Base-by-base conservation (phyloP, 768 basidiomycete species). In the Sarcodon sp. region DNA sequence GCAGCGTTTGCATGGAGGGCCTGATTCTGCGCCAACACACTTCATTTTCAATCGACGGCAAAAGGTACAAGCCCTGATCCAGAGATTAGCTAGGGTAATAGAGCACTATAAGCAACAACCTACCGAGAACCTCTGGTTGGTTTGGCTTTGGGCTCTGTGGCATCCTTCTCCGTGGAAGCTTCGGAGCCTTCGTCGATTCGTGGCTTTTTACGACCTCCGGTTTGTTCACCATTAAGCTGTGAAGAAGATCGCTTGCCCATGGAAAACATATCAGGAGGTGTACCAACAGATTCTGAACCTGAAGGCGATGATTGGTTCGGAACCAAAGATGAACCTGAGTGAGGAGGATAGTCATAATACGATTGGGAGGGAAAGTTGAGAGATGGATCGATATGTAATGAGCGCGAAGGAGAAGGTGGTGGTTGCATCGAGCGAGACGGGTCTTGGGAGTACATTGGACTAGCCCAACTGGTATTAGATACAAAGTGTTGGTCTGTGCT, bases 41-140 rank as follows among this genome's bases (percentile, higher is more conserved):
- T 89, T 92, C 90, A 89, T 92, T 67, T 92, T 93, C 33, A 92
- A 73, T 21, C 89, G 82, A 16, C 91, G 77, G 61, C 91, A 94
- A 9, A 92, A 87, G 0, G 87, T 90, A 53, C 91, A 96, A 0
- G 91, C 92, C 43, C 91, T 91, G 57, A 10, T 46, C 41, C 39
- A 43, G 43, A 43, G 27, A 50, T 61, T 45, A 61, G 21, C 46
- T 48, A 34, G 6, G 49, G 21, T 41, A n/a, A n/a, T n/a, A 39
- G 48, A 31, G 45, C 33, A 32, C 3, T 12, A 32, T 36, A 35
- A 44, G 47, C 37, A 44, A 46, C 35, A 8, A 63, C 71, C 49
- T 50, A 88, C 87, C 87, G 73, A 45, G 87, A 86, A n/a, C 88
- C 88, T 13, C 88, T 69, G 3, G 88, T 89, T 0, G 87, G 75